Evolutionary conservation across 352 stramenopile genomes (phyloP).

Genomic region (Phytophthora melonis): DNA sequence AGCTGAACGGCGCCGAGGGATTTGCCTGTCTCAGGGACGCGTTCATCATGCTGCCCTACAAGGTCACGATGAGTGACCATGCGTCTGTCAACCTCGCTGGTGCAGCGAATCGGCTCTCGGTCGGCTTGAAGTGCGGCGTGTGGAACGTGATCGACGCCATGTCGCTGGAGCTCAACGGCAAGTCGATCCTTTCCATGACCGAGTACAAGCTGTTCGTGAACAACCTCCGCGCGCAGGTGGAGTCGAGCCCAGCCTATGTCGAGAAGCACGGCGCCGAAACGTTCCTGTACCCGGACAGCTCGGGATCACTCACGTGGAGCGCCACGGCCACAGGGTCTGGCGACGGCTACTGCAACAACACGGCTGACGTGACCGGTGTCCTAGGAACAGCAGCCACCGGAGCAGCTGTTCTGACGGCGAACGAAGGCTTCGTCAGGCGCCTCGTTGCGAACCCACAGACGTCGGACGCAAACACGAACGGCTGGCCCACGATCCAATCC

Average conservation of each 20-base stretch:
- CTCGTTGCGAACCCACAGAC: too few species aligned
- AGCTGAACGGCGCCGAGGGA: background rate
- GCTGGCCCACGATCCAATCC: background rate
- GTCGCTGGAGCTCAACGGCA: background rate
- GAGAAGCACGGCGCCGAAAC: background rate
- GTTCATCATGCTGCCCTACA: background rate
- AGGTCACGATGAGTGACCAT: background rate
- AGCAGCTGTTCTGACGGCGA: background rate
- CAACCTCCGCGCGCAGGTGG: background rate
- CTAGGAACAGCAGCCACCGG: too few species aligned
- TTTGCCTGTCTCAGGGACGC: background rate
- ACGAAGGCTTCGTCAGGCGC: background rate
- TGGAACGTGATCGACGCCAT: background rate
- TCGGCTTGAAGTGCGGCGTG: background rate
- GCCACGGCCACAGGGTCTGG: too few species aligned
- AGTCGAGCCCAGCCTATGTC: background rate
- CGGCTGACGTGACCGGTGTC: too few species aligned
- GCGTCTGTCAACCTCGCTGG: rapidly evolving
- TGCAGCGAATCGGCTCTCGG: background rate
- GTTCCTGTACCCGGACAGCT: background rate
- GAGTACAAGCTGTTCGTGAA: background rate
- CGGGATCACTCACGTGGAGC: background rate
- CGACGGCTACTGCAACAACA: background rate
- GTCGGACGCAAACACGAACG: background rate
- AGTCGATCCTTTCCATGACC: background rate